Conservation (phyloP, 495 filamentous ascomycete species). For the Neurospora sp. region DNA sequence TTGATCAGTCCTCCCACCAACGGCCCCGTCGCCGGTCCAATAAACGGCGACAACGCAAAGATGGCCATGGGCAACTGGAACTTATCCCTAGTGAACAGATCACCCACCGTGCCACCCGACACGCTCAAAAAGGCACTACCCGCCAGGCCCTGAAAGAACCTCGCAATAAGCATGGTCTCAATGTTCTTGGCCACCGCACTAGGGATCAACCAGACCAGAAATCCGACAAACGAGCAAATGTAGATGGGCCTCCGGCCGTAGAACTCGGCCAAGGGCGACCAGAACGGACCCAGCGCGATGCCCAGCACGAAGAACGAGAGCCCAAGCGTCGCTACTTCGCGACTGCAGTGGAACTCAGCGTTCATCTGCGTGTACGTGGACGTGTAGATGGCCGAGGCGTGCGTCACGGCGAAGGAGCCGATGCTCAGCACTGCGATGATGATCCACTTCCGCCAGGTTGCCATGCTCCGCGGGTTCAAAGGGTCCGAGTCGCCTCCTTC, state of each 20-base stretch:
- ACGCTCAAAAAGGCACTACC: slow-evolving; percentile 86
- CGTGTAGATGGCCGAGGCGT: slow-evolving; percentile 82
- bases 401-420: slow-evolving; percentile 82
- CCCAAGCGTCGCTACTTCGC: slow-evolving; percentile 66
- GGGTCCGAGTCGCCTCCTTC: slow-evolving; percentile 62
- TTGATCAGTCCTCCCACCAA: slow-evolving; percentile 57
- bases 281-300: slow-evolving; percentile 60
- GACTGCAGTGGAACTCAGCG: slow-evolving; percentile 59
- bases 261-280: slow-evolving; percentile 60
- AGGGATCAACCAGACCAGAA: slow-evolving; percentile 79
- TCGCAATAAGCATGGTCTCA: slow-evolving; percentile 66
- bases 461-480: slow-evolving; percentile 59
- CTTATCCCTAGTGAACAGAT: slow-evolving; percentile 69
- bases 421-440: slow-evolving; percentile 60
- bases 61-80: slow-evolving; percentile 54
- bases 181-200: slow-evolving; percentile 80
- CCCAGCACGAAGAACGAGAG: slow-evolving; percentile 73
- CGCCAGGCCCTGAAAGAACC: slow-evolving; percentile 78
- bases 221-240: slow-evolving; percentile 63
- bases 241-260: slow-evolving; percentile 85
- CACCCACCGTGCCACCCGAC: slow-evolving; percentile 83
- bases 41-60: slow-evolving; percentile 70
- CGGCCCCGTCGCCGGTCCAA: slow-evolving; percentile 55
- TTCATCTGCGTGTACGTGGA: slow-evolving; percentile 76
- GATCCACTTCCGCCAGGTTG: slow-evolving; percentile 62